phyloP scores from a whole-genome alignment of 345 rosid species.

The Hibiscus trionum region DNA sequence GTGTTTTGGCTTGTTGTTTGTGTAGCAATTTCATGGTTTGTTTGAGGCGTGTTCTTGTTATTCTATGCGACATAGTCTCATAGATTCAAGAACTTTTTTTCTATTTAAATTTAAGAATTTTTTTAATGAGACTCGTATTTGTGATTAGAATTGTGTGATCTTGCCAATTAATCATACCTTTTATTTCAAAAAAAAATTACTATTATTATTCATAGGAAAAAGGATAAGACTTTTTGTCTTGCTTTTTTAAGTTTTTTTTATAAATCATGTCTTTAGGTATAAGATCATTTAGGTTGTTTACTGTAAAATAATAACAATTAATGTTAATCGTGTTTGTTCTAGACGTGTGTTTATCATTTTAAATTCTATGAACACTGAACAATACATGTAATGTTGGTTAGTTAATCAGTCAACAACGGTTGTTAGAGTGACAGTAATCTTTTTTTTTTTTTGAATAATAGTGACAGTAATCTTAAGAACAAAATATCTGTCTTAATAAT shows the following conservation, averaged over 20 bases:
- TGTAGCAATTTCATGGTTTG: too few relatives aligned
- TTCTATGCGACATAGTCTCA: too few relatives aligned
- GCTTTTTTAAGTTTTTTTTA: not conserved
- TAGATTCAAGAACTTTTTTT: too few relatives aligned
- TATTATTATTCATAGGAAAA: not conserved
- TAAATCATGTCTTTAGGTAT: not conserved
- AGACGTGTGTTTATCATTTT: not conserved
- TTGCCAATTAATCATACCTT: too few relatives aligned
- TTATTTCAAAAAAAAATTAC: too few relatives aligned
- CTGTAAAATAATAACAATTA: not conserved
- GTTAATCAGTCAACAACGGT: not conserved
- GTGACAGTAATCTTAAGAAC: not conserved
- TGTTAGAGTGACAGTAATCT: not conserved
- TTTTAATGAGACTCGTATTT: too few relatives aligned
- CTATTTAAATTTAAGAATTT: too few relatives aligned
- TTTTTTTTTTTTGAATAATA: too few relatives aligned
- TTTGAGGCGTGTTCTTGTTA: too few relatives aligned
- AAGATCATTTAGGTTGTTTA: not conserved
- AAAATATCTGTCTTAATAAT: not conserved
- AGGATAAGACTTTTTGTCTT: not conserved
- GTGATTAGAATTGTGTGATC: too few relatives aligned
- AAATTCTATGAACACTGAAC: not conserved
- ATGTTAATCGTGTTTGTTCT: not conserved
- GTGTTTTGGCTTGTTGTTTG: too few relatives aligned
- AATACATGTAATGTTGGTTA: not conserved